Conservation (phyloP, 257 asterid genomes). For the Solanum ossicruentum region DNA sequence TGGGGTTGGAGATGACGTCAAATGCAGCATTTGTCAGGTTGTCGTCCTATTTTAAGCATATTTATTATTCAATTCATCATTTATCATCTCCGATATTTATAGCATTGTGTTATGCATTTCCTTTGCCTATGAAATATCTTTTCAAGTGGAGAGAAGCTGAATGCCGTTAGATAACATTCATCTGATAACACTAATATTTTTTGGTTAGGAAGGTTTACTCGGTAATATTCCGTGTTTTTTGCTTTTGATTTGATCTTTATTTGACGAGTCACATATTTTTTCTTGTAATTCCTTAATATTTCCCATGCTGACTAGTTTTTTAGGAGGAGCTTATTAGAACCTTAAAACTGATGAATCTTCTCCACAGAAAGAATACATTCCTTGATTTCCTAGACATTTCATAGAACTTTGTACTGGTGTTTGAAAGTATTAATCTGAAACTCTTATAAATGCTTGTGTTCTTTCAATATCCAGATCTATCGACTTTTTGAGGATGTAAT, state of each 20-base stretch:
- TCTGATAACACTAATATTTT: not conserved
- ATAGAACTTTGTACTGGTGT: not conserved
- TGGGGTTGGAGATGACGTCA: slow-evolving; percentile 38
- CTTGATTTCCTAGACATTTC: not conserved
- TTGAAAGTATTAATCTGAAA: not conserved
- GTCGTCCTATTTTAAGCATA: not conserved
- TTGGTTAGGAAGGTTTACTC: not conserved
- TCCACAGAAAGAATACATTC: not conserved
- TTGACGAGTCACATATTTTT: not conserved
- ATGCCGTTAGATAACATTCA: not conserved
- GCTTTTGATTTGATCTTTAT: not conserved
- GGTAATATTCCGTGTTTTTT: not conserved
- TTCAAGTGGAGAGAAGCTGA: not conserved
- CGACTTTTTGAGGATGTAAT: not conserved
- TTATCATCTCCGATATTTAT: not conserved
- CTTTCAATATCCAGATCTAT: not conserved
- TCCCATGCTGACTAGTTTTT: not conserved
- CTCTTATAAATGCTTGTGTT: not conserved
- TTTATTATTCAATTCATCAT: not conserved
- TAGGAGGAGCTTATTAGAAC: not conserved
- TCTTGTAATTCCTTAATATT: not conserved
- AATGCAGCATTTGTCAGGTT: slow-evolving; percentile 95
- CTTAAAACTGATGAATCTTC: not conserved
- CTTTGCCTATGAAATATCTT: not conserved
- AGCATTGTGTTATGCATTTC: not conserved